Conservation (phyloP, 2,329 filamentous ascomycete genomes). For the Fusarium cicatricum region DNA sequence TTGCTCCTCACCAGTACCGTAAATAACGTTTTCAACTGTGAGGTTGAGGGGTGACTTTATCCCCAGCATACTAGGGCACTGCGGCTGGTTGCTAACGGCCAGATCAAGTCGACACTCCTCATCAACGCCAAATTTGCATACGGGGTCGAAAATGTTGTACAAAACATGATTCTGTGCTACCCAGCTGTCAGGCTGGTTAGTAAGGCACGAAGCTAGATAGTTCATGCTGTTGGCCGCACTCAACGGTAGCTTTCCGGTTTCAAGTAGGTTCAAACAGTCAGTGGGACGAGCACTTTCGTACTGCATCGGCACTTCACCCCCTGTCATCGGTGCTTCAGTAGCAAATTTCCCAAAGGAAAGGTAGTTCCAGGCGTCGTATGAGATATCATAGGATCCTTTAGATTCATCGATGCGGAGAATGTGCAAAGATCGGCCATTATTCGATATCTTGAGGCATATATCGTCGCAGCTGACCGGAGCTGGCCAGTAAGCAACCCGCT, state of each 20-base stretch:
- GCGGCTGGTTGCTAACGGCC: conserved; percentile 56
- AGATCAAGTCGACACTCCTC: conserved; percentile 58
- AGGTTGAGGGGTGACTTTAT: conserved; percentile 21
- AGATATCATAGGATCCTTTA: conserved; percentile 62
- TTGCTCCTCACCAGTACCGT: conserved; percentile 56
- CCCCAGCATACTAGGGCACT: conserved; percentile 56
- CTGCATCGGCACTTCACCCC: conserved; percentile 58
- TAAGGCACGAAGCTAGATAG: conserved; percentile 56
- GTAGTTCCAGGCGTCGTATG: conserved; percentile 67
- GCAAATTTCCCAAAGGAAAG: conserved; percentile 59
- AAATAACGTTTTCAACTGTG: conserved; percentile 59
- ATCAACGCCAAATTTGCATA: conserved; percentile 58
- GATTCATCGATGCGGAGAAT: conserved; percentile 65
- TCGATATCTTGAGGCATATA: conserved; percentile 61
- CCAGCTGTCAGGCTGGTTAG: conserved; percentile 53
- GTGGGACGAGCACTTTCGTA: conserved; percentile 56
- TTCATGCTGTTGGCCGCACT: conserved; percentile 64
- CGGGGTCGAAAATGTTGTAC: conserved; percentile 59
- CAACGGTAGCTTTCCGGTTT: conserved; percentile 58
- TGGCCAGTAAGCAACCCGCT: conserved; percentile 68
- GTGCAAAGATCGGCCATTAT: conserved; percentile 57
- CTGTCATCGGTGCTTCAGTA: conserved; percentile 51
- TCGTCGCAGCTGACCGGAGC: conserved; percentile 58
- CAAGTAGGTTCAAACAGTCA: conserved; percentile 58
- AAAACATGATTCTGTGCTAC: conserved; percentile 58